Base-by-base conservation (phyloP, 225 moss, liverwort and hornwort genomes). In the Lunularia cruciata region DNA sequence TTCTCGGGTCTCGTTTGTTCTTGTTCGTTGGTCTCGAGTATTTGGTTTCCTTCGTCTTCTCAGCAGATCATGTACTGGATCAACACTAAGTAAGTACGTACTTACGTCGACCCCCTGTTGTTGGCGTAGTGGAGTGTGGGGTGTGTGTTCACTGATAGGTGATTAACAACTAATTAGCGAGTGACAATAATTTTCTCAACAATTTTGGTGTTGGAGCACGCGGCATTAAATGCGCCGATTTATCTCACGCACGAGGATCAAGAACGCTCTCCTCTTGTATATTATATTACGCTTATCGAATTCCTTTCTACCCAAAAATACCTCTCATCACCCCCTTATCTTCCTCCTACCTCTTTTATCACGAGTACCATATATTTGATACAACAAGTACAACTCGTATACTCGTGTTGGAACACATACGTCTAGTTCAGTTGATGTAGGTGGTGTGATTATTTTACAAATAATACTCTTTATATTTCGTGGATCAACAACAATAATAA, bases 191-290 rank as follows among this genome's bases (percentile, higher is more conserved):
- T 37, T 36, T 60, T 60, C 19, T 60, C 60, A 60, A 60, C 60
- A 20, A 60, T n/a, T 60, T 60, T 60, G 60, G 57, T 58, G 11
- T 32, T 58, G 26, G 60, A 60, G 60, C 60, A 60, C 60, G 60
- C 60, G 36, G 35, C 36, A 34, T 60, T 60, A 60, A 60, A 36
- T 36, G 60, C 60, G 60, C 60, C 60, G 60, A 60, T 60, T 60
- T 37, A 37, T 60, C 60, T 60, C 36, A 52, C 52, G 60, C 60
- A 60, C 60, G 60, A 60, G 60, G 60, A 60, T n/a, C 60, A 60
- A 60, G 60, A 36, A 19, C 60, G 27, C 55, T 30, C 12, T 26
- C 53, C 15, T 15, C 55, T 15, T 23, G 52, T 26, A 23, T 53
- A 6, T 56, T 56, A 28, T 30, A 56, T 56, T 56, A n/a, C 55